Percentiles rank a stretch among this genome's conserved stretches.
Conservation (phyloP, 495 filamentous ascomycete species). For the Neurospora sp. region DNA sequence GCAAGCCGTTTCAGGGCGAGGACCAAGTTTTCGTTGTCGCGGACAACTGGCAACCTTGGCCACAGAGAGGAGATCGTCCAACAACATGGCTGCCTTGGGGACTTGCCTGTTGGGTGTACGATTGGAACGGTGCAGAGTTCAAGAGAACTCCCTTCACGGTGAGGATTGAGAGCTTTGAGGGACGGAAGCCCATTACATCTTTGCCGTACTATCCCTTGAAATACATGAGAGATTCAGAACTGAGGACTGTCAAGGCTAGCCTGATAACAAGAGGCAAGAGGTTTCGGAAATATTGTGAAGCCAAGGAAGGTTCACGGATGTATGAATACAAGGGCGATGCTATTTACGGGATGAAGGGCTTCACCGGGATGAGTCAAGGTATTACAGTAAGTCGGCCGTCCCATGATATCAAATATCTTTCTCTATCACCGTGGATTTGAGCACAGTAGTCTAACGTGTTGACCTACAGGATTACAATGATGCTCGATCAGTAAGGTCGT, state of each 20-base stretch:
- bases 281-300: background rate
- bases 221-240: background rate
- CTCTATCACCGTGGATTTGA: background rate
- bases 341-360: background rate
- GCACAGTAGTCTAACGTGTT: background rate
- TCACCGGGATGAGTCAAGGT: background rate
- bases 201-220: background rate
- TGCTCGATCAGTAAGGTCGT: background rate
- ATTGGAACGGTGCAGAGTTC: slow-evolving; percentile 4
- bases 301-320: background rate
- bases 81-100: background rate
- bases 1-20: background rate
- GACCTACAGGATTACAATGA: background rate
- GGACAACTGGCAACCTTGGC: background rate
- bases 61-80: background rate
- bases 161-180: background rate
- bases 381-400: background rate
- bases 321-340: background rate
- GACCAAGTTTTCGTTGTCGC: slow-evolving; percentile 2
- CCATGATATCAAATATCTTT: no score
- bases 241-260: background rate
- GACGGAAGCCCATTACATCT: background rate
- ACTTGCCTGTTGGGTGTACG: background rate
- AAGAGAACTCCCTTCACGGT: slow-evolving; percentile 1
- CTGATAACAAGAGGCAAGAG: background rate